Evolutionary conservation across 306 rosid genomes (phyloP).

Genomic region (Trifolium subterraneum): DNA sequence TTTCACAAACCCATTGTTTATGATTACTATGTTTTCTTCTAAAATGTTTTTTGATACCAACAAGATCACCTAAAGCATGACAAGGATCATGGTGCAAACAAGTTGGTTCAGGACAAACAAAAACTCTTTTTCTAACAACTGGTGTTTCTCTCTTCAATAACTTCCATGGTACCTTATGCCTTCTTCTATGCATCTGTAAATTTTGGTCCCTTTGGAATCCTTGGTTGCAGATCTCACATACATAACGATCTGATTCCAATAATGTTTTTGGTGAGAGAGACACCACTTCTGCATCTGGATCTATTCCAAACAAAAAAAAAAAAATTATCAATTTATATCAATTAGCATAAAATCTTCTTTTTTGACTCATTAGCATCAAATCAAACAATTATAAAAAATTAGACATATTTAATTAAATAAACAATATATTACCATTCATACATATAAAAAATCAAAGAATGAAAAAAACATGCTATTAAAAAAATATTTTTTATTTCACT

Average conservation of each 20-base stretch:
- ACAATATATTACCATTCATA: neutral
- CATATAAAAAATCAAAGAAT: conserved; percentile 1
- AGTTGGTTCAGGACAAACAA: conserved; percentile 93
- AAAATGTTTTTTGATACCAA: conserved; percentile 95
- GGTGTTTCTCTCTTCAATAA: conserved; percentile 90
- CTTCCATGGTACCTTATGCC: conserved; percentile 99
- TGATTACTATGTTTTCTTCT: conserved; percentile 92
- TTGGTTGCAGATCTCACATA: conserved; percentile 99
- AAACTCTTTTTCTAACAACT: conserved; percentile 81
- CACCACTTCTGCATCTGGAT: conserved; percentile 99
- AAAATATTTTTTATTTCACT: neutral
- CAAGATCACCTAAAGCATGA: conserved; percentile 97
- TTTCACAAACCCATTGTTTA: conserved; percentile 95
- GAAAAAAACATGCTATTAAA: neutral
- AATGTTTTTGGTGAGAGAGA: conserved; percentile 93
- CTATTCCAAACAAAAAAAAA: conserved; percentile 36
- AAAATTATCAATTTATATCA: neutral
- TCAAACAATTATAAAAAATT: conserved; percentile 15
- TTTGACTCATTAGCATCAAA: neutral
- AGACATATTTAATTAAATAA: neutral
- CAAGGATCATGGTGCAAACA: conserved; percentile 97
- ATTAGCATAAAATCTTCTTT: neutral
- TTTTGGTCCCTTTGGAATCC: conserved; percentile 99
- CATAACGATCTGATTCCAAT: conserved; percentile 96
- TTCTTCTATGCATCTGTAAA: conserved; percentile 95